Evolutionary conservation across 2,329 filamentous ascomycete genomes (phyloP), one percentile per base, ranked within the genome.

Genomic region (Orbilia quercus): DNA sequence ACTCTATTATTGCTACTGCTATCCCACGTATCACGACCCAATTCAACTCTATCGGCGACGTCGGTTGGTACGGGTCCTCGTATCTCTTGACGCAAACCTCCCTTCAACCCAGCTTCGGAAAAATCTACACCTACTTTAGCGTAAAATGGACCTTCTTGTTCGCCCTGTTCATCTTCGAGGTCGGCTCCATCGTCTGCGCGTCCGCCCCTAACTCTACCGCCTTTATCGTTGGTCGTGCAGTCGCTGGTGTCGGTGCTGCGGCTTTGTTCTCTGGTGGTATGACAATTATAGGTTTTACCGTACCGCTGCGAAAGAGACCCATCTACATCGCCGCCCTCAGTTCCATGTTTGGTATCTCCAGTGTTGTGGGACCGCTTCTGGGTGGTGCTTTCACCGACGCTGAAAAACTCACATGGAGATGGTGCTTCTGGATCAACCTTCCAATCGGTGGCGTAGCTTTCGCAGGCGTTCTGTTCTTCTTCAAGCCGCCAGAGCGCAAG

Each of bases 101-200:
- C 44, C 81, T 84, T 75, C 75, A 81, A 76, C 79, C 82, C 20
- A 71, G 81, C 42, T 82, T 81, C 48, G 81, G 81, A 64, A 82
- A 81, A 73, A 65, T 82, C 36, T 83, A 82, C 75, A 80, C 77
- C 47, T 81, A 82, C 75, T 81, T 79, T 75, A 78, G 78, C 53
- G 75, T 82, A 66, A 81, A 81, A 72, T 74, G 65, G 70, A 73
- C 57, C 7, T 75, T 70, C 57, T 42, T 75, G 34, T 31, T 69
- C 16, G 42, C 65, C 31, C 34, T 75, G 23, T 57, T 67, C 25
- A 67, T 75, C 16, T 75, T 75, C 60, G 70, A 75, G 38, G 28
- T 74, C 36, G 86, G 86, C 1, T 87, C 85, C 7, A 81, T 82
- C 22, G 79, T 86, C 38, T 88, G 86, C 71, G 86, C 84, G 47